These are phyloP conservation scores for Goffeauzyma gilvescens DNA, from an alignment of 768 basidiomycete genomes.

Conservation along the genomic window DNA sequence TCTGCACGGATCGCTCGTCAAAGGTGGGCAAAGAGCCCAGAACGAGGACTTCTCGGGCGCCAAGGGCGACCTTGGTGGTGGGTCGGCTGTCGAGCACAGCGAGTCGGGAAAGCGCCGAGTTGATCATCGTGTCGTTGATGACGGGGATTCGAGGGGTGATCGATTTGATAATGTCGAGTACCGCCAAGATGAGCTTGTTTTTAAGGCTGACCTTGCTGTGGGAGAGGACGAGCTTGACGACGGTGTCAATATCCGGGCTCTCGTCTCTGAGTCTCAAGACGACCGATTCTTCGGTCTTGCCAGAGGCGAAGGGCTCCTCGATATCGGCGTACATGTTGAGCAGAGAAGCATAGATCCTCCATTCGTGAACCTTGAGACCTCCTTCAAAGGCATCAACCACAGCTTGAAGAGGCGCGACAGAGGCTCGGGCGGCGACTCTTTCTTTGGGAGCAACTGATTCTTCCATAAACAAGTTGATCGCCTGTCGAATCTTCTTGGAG, in stretches of 20 bases:
- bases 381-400: constrained; percentile 59
- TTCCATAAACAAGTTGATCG: constrained; percentile 65
- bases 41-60: constrained; percentile 93
- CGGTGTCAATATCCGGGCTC: constrained; percentile 79
- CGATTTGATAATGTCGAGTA: constrained; percentile 77
- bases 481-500: constrained; percentile 61
- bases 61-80: constrained; percentile 75
- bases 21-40: constrained; percentile 91
- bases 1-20: constrained; percentile 79
- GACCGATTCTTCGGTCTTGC: constrained; percentile 59
- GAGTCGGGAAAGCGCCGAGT: constrained; percentile 57
- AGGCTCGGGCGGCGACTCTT: constrained; percentile 54
- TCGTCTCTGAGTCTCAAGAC: constrained; percentile 78
- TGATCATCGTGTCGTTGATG: constrained; percentile 52
- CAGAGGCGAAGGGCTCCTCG: constrained; percentile 81
- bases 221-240: constrained; percentile 66
- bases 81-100: constrained; percentile 83
- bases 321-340: constrained; percentile 63
- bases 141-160: constrained; percentile 47
- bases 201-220: constrained; percentile 92
- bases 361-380: constrained; percentile 75
- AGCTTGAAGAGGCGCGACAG: constrained; percentile 51
- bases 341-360: constrained; percentile 53
- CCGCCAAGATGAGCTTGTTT: constrained; percentile 61
- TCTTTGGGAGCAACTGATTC: constrained; percentile 66